These are phyloP conservation scores for Euphorbia pulcherrima DNA, from an alignment of 345 rosid species.

Conservation along the genomic window DNA sequence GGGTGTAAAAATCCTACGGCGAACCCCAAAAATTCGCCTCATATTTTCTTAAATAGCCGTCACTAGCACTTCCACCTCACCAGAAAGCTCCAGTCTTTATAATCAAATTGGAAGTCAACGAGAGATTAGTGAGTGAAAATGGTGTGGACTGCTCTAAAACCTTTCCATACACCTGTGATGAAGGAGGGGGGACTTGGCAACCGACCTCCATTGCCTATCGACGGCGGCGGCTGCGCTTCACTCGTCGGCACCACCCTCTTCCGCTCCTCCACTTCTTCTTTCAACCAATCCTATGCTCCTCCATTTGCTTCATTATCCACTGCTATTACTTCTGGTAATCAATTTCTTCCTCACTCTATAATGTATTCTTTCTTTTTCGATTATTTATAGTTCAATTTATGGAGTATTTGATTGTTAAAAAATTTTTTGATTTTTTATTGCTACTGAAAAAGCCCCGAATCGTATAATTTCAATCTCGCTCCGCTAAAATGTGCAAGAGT, in stretches of 20 bases:
- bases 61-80: too few species aligned
- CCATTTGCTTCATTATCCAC: constrained; percentile 48
- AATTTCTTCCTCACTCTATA: background rate
- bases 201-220: constrained; percentile 27
- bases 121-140: constrained; percentile 9
- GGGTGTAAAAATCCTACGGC: too few species aligned
- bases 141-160: constrained; percentile 43
- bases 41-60: too few species aligned
- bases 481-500: too few species aligned
- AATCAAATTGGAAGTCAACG: background rate
- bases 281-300: constrained; percentile 16
- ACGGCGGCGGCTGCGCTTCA: constrained; percentile 40
- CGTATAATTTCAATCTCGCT: too few species aligned
- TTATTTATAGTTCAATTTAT: background rate
- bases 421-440: background rate
- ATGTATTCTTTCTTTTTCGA: background rate
- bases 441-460: background rate
- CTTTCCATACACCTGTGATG: constrained; percentile 32
- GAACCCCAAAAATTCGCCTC: too few species aligned
- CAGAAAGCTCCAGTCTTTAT: too few species aligned
- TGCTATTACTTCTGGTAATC: constrained; percentile 36
- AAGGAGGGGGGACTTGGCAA: constrained; percentile 24
- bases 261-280: constrained; percentile 17
- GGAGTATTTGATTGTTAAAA: background rate
- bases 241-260: constrained; percentile 27